phyloP scores from a whole-genome alignment of 2,329 filamentous ascomycete species.

The Neofusicoccum kwambonambiense region DNA sequence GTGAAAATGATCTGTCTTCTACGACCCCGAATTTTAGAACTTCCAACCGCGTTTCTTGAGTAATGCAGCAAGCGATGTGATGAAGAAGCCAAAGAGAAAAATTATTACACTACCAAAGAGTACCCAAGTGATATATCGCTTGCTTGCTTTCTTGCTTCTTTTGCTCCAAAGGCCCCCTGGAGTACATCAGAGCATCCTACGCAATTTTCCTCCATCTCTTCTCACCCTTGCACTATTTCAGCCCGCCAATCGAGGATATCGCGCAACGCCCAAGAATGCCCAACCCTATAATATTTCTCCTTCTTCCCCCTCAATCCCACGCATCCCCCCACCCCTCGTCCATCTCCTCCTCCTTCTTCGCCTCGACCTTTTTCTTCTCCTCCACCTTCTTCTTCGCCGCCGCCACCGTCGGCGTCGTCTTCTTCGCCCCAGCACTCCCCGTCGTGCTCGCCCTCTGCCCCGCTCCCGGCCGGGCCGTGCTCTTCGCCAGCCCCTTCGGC shows the following conservation, averaged over 20 bases:
- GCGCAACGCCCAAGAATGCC: slow-evolving; percentile 7
- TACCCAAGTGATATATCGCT: not conserved
- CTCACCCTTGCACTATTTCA: not conserved
- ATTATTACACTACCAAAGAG: not conserved
- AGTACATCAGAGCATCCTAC: too few relatives aligned
- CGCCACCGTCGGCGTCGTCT: slow-evolving; percentile 29
- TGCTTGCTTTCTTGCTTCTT: not conserved
- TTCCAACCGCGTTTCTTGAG: too few relatives aligned
- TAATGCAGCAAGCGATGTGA: not conserved
- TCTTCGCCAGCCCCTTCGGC: slow-evolving; percentile 79
- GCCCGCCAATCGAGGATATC: not conserved
- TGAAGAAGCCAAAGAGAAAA: not conserved
- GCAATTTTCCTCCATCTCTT: too few relatives aligned
- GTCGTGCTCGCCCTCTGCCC: slow-evolving; percentile 31
- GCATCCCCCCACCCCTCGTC: slow-evolving; percentile 20
- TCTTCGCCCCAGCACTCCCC: slow-evolving; percentile 30
- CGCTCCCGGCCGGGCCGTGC: slow-evolving; percentile 39
- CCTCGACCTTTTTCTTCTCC: slow-evolving; percentile 20
- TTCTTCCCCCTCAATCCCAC: slow-evolving; percentile 8
- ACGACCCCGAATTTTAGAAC: too few relatives aligned
- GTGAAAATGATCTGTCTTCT: too few relatives aligned
- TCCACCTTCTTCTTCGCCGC: slow-evolving; percentile 19
- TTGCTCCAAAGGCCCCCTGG: too few relatives aligned
- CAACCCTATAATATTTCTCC: not conserved
- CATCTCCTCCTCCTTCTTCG: slow-evolving; percentile 24